These are phyloP conservation scores for Chalaropsis thielavioides DNA, from an alignment of 2,329 filamentous ascomycete genomes.

Conservation along the genomic window DNA sequence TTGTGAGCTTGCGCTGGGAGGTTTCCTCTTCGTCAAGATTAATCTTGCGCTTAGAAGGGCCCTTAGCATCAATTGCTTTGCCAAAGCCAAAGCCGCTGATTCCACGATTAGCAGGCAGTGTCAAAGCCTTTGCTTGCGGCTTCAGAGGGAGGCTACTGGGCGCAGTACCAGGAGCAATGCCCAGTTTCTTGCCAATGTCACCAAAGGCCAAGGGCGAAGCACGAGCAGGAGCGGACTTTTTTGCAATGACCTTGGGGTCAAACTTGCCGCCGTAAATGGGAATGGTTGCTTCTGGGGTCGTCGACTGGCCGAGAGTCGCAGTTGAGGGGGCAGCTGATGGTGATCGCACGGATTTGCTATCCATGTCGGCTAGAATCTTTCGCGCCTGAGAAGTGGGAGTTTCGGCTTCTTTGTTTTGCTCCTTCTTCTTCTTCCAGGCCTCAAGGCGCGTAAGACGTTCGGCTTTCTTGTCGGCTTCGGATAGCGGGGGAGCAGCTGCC, in stretches of 20 bases:
- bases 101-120: conserved; percentile 50
- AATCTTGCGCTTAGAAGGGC: conserved; percentile 56
- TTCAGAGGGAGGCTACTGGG: conserved; percentile 1
- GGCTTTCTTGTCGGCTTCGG: conserved; percentile 63
- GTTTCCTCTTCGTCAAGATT: conserved; percentile 82
- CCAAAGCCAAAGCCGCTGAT: conserved; percentile 73
- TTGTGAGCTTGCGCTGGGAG: conserved; percentile 75
- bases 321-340: conserved; percentile 36
- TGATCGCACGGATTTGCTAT: conserved; percentile 46
- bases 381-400: conserved; percentile 53
- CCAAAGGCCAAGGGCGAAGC: conserved; percentile 33
- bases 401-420: conserved; percentile 48
- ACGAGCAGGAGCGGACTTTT: conserved; percentile 52
- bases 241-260: conserved; percentile 43
- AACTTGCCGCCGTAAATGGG: conserved; percentile 62
- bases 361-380: conserved; percentile 58
- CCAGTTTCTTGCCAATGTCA: conserved; percentile 27
- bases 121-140: conserved; percentile 30
- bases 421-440: conserved; percentile 85
- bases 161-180: conserved; percentile 23
- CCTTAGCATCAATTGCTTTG: conserved; percentile 51
- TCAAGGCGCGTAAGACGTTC: conserved; percentile 70
- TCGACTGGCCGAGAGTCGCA: conserved; percentile 30
- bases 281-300: conserved; percentile 26
- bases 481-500: conserved; percentile 34